Percentiles rank a stretch among this genome's conserved stretches.
These are phyloP conservation scores for Saccharomycopsis phalli DNA, from an alignment of 1,139 yeast species.

Conservation along the genomic window DNA sequence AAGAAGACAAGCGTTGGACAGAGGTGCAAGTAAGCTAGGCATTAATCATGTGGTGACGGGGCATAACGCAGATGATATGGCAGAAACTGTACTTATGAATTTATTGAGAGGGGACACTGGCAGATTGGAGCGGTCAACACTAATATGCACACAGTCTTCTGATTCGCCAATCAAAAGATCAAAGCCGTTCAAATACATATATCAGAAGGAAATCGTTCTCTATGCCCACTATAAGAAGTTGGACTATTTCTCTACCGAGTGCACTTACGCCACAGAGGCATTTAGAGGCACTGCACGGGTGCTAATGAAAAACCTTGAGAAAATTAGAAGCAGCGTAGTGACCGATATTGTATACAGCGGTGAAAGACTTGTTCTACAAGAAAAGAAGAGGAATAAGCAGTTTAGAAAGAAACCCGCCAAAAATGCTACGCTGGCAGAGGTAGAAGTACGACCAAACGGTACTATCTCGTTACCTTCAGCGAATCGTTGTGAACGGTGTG, in stretches of 20 bases:
- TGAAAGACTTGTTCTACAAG: constrained; percentile 66
- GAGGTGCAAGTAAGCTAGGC: constrained; percentile 88
- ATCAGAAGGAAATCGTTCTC: constrained; percentile 93
- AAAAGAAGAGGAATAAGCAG: constrained; percentile 32
- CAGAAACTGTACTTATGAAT: constrained; percentile 96
- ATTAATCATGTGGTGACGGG: constrained; percentile 94
- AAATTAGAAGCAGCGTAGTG: constrained; percentile 86
- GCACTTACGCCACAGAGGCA: constrained; percentile 97
- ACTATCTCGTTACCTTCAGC: constrained; percentile 53
- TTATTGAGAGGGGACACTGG: constrained; percentile 93
- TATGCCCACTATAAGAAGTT: constrained; percentile 95
- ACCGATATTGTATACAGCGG: constrained; percentile 93
- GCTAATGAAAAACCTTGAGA: constrained; percentile 78
- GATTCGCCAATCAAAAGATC: constrained; percentile 74
- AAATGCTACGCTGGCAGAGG: constrained; percentile 27
- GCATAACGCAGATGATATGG: constrained; percentile 98
- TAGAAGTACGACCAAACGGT: constrained; percentile 53
- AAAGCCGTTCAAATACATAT: constrained; percentile 91
- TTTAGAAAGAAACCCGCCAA: constrained; percentile 23
- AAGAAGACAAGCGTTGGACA: constrained; percentile 89
- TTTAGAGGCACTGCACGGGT: constrained; percentile 96
- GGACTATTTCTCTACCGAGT: constrained; percentile 95
- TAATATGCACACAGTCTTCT: constrained; percentile 65
- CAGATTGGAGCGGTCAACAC: constrained; percentile 81
- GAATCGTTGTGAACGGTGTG: constrained; percentile 79